Base-by-base conservation (phyloP, 1,139 yeast species). In the Suhomyces kunorum region DNA sequence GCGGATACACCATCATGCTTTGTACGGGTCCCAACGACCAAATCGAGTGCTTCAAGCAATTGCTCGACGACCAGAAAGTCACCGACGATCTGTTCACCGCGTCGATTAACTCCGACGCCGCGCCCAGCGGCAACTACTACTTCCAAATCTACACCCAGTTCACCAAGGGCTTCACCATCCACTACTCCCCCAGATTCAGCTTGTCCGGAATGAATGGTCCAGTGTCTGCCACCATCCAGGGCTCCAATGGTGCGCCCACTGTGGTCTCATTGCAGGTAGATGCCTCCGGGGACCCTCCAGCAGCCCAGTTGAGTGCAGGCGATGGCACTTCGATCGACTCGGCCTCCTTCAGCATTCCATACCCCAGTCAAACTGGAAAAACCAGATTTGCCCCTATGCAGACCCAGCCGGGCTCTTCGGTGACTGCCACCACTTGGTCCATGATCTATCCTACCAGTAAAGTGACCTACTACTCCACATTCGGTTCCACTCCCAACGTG, bases 331-430 rank as follows among this genome's bases (percentile, higher is more conserved):
- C 59, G 20, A 34, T 59, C 35, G 54, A 66, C 47, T 59, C 71
- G 5, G 34, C 48, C n/a, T 67, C 73, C 5, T 71, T 69, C 45
- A 42, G 67, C 8, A 50, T 87, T 7, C 73, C 89, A 4, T 89
- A 88, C 63, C 76, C 89, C 2, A 46, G 55, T 44, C 97, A 89
- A 66, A 84, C 95, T 0, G 95, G 95, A 27, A 62, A 49, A 36
- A 76, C 84, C 2, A 74, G 87, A 58, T 87, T 67, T 62, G 97
- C 97, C 1, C 96, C 96, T 36, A 88, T 89, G 96, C 96, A 88
- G 64, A 62, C 71, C 44, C 95, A 88, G 64, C 96, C 97, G 6
- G 86, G 82, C 4, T 58, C 85, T 2, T 71, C 64, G 7, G 80
- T 87, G 11, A 83, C 95, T 1, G 80, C 78, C 17, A 71, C 82